phyloP scores from a whole-genome alignment of 2,329 filamentous ascomycete genomes.

The Aspergillus caelatus region DNA sequence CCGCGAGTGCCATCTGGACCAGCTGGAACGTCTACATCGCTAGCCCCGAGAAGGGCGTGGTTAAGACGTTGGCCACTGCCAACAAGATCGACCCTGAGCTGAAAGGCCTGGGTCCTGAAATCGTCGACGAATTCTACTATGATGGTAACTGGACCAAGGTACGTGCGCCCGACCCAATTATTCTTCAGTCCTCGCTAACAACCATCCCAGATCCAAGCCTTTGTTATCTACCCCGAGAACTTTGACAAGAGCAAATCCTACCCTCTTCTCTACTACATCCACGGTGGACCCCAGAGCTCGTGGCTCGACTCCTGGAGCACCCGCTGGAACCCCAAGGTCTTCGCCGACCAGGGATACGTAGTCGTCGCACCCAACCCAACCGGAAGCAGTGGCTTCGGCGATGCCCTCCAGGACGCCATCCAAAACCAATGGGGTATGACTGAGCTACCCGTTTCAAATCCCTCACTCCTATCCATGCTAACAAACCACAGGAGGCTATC shows the following conservation, averaged over 20 bases:
- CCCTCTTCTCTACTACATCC: slow-evolving; percentile 76
- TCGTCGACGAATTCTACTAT: slow-evolving; percentile 42
- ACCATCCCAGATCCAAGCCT: slow-evolving; percentile 38
- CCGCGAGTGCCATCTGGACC: slow-evolving; percentile 39
- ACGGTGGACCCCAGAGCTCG: slow-evolving; percentile 79
- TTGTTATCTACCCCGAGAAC: slow-evolving; percentile 48
- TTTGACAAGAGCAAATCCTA: slow-evolving; percentile 75
- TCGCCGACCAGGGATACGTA: slow-evolving; percentile 85
- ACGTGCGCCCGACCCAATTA: slow-evolving; percentile 7
- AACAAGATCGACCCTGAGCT: slow-evolving; percentile 44
- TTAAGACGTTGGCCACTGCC: slow-evolving; percentile 38
- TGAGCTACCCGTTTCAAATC: background rate
- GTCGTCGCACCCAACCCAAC: slow-evolving; percentile 82
- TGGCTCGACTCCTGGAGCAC: slow-evolving; percentile 78
- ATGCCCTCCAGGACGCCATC: slow-evolving; percentile 76
- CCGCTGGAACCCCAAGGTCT: slow-evolving; percentile 83
- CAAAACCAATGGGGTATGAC: slow-evolving; percentile 71
- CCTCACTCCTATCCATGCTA: background rate
- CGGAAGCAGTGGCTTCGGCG: slow-evolving; percentile 80
- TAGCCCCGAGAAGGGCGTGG: slow-evolving; percentile 28
- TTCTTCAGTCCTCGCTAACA: slow-evolving; percentile 9
- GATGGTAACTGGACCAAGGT: slow-evolving; percentile 41
- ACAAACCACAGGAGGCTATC: slow-evolving; percentile 41
- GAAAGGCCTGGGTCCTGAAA: slow-evolving; percentile 35
- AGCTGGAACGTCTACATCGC: slow-evolving; percentile 39